phyloP scores from a whole-genome alignment of 2,329 filamentous ascomycete genomes.

The Neofusicoccum sp. region DNA sequence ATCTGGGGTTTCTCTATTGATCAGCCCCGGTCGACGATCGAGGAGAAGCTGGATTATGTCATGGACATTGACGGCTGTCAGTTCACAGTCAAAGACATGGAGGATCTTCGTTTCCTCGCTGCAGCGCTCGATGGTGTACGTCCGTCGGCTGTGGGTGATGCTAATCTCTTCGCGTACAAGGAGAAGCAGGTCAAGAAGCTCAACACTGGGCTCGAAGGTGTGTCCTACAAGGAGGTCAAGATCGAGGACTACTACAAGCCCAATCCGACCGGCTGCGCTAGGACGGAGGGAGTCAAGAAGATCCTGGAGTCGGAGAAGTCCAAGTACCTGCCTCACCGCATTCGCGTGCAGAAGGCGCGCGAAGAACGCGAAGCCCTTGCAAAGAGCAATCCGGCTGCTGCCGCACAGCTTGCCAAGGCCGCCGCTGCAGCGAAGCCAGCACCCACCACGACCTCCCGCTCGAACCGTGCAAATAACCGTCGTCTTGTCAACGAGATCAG shows the following conservation, averaged over 20 bases:
- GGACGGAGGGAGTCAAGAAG: conserved; percentile 91
- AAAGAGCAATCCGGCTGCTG: conserved; percentile 56
- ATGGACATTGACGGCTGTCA: conserved; percentile 72
- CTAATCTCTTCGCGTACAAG: conserved; percentile 66
- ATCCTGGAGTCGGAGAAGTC: conserved; percentile 97
- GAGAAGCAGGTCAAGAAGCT: conserved; percentile 71
- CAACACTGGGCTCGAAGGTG: conserved; percentile 57
- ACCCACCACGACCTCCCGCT: conserved; percentile 85
- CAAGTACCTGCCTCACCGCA: conserved; percentile 94
- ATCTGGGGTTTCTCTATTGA: conserved; percentile 58
- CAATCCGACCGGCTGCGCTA: conserved; percentile 79
- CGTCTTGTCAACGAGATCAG: conserved; percentile 93
- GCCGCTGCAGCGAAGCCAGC: conserved; percentile 66
- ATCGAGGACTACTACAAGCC: conserved; percentile 76
- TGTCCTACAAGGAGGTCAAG: conserved; percentile 51
- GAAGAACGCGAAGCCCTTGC: conserved; percentile 84
- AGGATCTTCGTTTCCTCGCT: conserved; percentile 60
- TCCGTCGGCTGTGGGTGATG: conserved; percentile 54
- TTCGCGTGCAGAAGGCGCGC: conserved; percentile 87
- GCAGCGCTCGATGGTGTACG: conserved; percentile 49
- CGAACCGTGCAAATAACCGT: conserved; percentile 92
- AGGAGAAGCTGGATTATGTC: conserved; percentile 62
- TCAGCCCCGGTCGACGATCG: conserved; percentile 61
- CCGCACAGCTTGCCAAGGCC: conserved; percentile 68
- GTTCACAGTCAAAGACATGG: conserved; percentile 65